Evolutionary conservation across 352 stramenopile species (phyloP), one percentile per base, ranked within the genome.

Genomic region (Phytophthora pseudosyringae): DNA sequence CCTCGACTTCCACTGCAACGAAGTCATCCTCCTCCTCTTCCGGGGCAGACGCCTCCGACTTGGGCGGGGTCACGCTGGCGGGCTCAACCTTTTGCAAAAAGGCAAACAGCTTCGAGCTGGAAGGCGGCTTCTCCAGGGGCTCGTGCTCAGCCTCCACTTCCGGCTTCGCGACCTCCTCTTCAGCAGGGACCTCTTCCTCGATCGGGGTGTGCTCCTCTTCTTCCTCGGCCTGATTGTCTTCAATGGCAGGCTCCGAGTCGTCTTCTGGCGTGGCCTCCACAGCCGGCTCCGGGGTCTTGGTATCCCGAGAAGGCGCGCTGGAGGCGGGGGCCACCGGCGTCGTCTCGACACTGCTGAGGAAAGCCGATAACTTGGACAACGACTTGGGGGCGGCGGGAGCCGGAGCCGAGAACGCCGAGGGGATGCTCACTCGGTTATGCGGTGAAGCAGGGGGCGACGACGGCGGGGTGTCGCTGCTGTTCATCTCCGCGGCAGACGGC

Each of bases 331-430:
- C 41, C 13, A 63, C 12, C 10, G 53, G 18, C 2, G 67, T 59
- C 11, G 68, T 63, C 29, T 88, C 76, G 3, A 93, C 83, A 9
- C 71, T 87, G 59, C 56, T 93, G 33, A 93, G 47, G 56, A 93
- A 93, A 5, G 78, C 78, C 5, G 83, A 79, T 2, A 93, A 62
- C 53, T 83, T 89, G 3, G 81, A 88, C 51, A 69, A 46, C 7
- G 57, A 64, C 51, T 78, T 74, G 31, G 58, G 59, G 18, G 73
- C 59, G 15, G 65, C 56, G 5, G 57, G 47, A 11, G 38, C 56
- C 1, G 75, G 44, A 0, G 72, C 56, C 15, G 67, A 51, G 62
- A 86, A 84, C 1, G 64, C 76, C 6, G 62, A 71, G 10, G 72
- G 67, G 48, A 79, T 77, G 44, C 52, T 77, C 44, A 76, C 49